Evolutionary conservation across 2,329 filamentous ascomycete genomes (phyloP), one percentile per base, ranked within the genome.

Genomic region (Aspergillus pseudoviridinutans): DNA sequence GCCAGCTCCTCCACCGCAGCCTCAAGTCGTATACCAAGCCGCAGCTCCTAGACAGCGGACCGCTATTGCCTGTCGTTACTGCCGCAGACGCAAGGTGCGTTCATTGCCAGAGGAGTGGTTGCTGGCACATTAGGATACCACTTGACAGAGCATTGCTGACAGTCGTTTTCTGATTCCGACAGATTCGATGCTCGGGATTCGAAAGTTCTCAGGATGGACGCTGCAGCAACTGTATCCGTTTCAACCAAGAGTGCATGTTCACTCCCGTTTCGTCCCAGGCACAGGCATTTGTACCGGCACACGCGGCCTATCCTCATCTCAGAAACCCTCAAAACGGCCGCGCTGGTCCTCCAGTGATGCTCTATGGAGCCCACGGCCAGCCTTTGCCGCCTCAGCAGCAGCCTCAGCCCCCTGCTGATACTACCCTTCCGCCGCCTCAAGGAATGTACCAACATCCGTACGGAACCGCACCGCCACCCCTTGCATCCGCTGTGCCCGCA

Each of bases 141-240:
- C 20, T 27, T 27, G 22, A 28, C n/a, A 41, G 46, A 64, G 22
- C 17, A 49, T 14, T 22, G 46, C 57, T 64, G 51, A 61, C 56
- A 25, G 20, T 44, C n/a, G 17, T 41, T 29, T 4, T 44, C 51
- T 24, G 14, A 47, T 24, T 49, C 51, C 59, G 59, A 57, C 72
- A 90, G 87, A 90, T 90, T 71, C 86, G 88, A 58, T 91, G 87
- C 78, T 90, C 87, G 3, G 88, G 87, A 28, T 91, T 90, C 70
- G 87, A 90, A 67, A 84, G 82, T 56, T 88, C 86, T 42, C 84
- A 87, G 42, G 86, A 90, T 72, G 88, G 88, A 58, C 84, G 87
- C 59, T 91, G 87, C 78, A 84, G 81, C 67, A 90, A 90, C 71
- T 91, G 87, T 70, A 80, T 86, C 62, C 81, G 87, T 50, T 91